Base-by-base conservation (phyloP, 768 basidiomycete species). In the Chalciporus chontae region DNA sequence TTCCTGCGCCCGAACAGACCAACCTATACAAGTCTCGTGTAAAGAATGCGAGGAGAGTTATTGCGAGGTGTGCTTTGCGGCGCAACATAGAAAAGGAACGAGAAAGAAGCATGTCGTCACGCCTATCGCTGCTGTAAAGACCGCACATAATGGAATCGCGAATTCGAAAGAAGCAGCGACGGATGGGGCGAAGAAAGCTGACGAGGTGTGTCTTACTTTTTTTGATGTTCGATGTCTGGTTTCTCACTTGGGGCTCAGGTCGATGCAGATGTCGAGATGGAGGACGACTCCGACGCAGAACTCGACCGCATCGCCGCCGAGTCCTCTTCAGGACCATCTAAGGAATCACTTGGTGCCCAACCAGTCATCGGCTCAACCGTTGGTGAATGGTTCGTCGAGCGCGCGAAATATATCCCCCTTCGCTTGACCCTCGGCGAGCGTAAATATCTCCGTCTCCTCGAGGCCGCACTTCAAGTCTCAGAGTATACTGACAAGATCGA, bases 401-500 rank as follows among this genome's bases (percentile, higher is more conserved):
- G 90, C 32, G 74, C 89, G 19, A 86, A 86, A 65, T 89, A 72
- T 66, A 91, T 92, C 47, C 90, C 90, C 0, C 67, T 92, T 24
- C 88, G 90, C 19, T 73, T 93, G 24, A 84, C 83, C 2, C 70
- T 88, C 38, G 61, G 62, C 39, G 90, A 93, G 66, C 87, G 90
- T 55, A 93, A 93, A 67, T 88, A 76, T 65, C 84, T 93, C 48
- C 86, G 90, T 23, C 78, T 93, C 5, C 75, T 93, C 42, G 90
- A 93, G 51, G 90, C 90, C 8, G 90, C 90, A 3, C 77, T 93
- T 36, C 79, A 80, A 43, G 89, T 90, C 32, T 89, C 86, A 14
- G 90, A 93, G 64, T 92, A 92, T 63, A 93, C 90, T 38, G 90
- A 93, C 73, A 90, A 90, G 64, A 88, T 92, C 27, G 90, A 93